Base-by-base conservation (phyloP, 2,329 filamentous ascomycete genomes). In the Paramyrothecium roridum region DNA sequence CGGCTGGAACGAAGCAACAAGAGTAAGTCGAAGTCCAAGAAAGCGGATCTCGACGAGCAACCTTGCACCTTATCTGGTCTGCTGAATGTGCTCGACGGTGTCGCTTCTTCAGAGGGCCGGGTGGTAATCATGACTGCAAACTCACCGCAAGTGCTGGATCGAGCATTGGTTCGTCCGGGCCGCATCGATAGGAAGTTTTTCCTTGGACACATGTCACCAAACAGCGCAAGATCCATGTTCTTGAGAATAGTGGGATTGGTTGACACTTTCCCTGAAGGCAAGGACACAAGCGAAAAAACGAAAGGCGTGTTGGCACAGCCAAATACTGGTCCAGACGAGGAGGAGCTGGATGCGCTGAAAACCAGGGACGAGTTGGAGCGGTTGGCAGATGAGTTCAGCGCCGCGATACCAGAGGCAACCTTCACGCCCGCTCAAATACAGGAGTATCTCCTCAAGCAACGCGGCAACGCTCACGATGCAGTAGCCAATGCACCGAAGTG, bases 81-180 rank as follows among this genome's bases (percentile, higher is more conserved):
- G 0, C 76, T 90, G 11, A 90, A 90, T 55, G 81, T 85, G 23
- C 83, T 90, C 58, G 87, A 88, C 57, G 86, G 86, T 2, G 85
- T 88, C 0, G 84, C 85, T 1, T 83, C 83, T 0, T 82, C 83
- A 56, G 87, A 90, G 70, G 87, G 86, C 2, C 78, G 85, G 8
- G 81, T 90, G 1, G 74, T 90, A 1, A 82, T 90, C 59, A 89
- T 90, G 87, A 90, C 86, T 0, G 88, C 86, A 0, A 90, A 90
- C 60, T 80, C 83, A 55, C 77, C 80, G 0, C 82, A 87, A 55
- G 80, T 82, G 55, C 76, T 89, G 0, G 85, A 89, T 55, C 69
- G 76, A 3, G 85, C 85, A 0, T 74, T 89, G 2, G 78, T 87
- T 22, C 76, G 86, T 0, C 85, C 86, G 0, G 86, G 85, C 0